phyloP scores from a whole-genome alignment of 768 basidiomycete species.

The Lactarius indigo region DNA sequence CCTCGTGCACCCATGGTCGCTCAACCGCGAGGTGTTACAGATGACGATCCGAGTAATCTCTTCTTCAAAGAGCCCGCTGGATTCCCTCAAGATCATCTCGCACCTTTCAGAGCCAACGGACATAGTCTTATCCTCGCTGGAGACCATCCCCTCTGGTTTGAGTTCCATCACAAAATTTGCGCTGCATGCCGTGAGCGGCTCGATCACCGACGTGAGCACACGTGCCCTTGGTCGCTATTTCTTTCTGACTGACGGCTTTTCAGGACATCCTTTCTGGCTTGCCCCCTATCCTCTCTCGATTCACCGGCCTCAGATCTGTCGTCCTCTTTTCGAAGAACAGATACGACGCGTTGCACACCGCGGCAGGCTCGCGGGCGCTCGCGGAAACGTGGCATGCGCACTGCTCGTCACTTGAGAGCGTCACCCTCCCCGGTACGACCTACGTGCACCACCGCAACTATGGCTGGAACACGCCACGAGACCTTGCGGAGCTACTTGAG shows the following conservation, averaged over 20 bases:
- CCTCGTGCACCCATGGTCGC: conserved; percentile 29
- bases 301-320: conserved; percentile 27
- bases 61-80: conserved; percentile 27
- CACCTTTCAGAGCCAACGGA: conserved; percentile 22
- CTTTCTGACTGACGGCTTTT: background rate
- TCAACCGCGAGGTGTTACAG: conserved; percentile 29
- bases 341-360: conserved; percentile 26
- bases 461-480: conserved; percentile 29
- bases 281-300: conserved; percentile 27
- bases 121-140: conserved; percentile 27
- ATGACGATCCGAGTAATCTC: conserved; percentile 28
- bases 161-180: conserved; percentile 26
- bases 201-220: conserved; percentile 27
- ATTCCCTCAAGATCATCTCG: conserved; percentile 29
- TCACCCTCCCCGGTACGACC: conserved; percentile 27
- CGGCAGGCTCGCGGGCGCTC: conserved; percentile 16
- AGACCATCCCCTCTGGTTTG: conserved; percentile 26
- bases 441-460: conserved; percentile 25
- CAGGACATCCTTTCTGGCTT: conserved; percentile 30
- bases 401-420: conserved; percentile 29
- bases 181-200: conserved; percentile 29
- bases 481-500: conserved; percentile 24
- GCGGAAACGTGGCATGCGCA: conserved; percentile 26
- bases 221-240: background rate
- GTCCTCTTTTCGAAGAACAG: conserved; percentile 29